phyloP scores from a whole-genome alignment of 257 asterid genomes.

The Capsicum pubescens region DNA sequence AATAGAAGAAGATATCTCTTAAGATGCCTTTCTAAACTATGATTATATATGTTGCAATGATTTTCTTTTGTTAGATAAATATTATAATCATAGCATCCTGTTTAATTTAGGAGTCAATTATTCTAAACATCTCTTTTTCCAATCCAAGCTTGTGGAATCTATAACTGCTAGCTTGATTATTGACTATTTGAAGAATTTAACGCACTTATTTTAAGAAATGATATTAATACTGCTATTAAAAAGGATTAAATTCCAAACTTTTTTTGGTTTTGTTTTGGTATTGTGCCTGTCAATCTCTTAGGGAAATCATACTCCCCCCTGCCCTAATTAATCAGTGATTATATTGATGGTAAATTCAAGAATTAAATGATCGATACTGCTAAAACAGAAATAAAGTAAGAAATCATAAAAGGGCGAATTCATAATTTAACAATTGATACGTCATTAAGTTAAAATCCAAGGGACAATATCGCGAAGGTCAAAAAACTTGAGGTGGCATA shows the following conservation, averaged over 20 bases:
- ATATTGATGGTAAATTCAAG: background rate
- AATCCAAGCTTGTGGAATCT: constrained; percentile 27
- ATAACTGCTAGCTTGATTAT: constrained; percentile 32
- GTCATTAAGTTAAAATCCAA: background rate
- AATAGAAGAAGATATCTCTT: constrained; percentile 36
- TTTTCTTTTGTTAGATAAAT: constrained; percentile 25
- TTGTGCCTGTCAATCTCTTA: background rate
- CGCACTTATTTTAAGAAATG: background rate
- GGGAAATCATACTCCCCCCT: background rate
- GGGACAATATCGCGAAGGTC: background rate
- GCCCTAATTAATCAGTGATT: background rate
- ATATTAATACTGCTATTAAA: background rate
- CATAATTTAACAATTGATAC: background rate
- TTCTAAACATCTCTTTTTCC: constrained; percentile 26
- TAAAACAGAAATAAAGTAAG: background rate
- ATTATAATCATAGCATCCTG: constrained; percentile 25
- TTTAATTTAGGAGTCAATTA: constrained; percentile 43
- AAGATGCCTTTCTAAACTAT: constrained; percentile 36
- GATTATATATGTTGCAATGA: constrained; percentile 34
- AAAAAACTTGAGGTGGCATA: background rate
- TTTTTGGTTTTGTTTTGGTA: background rate
- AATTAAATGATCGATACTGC: too few species aligned
- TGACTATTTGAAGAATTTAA: constrained; percentile 29
- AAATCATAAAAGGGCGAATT: too few species aligned
- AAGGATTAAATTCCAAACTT: background rate